Evolutionary conservation across 192 early-diverging fungal genomes (phyloP).

Genomic region (Phycomyces blakesleeanus): DNA sequence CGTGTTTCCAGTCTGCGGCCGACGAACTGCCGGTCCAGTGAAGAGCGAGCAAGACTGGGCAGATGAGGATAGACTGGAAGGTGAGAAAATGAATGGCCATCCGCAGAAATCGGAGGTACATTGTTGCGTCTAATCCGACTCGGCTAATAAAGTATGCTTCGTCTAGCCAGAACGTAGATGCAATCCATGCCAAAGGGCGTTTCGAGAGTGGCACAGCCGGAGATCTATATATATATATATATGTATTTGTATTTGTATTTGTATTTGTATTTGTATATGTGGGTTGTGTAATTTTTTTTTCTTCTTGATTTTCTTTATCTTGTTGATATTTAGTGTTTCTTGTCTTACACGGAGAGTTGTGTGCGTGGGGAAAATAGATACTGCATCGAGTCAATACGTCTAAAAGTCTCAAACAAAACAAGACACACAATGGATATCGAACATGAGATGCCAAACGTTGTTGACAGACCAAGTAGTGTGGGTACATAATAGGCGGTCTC

Average conservation of each 20-base stretch:
- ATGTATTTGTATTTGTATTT: too few relatives aligned
- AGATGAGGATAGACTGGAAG: slow-evolving; percentile 39
- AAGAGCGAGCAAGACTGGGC: slow-evolving; percentile 46
- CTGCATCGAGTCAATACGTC: slow-evolving; percentile 44
- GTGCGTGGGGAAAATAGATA: slow-evolving; percentile 48
- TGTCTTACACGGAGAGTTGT: slow-evolving; percentile 38
- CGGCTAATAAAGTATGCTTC: slow-evolving; percentile 52
- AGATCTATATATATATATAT: slow-evolving; percentile 30
- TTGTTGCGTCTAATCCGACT: slow-evolving; percentile 57
- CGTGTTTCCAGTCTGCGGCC: slow-evolving; percentile 13
- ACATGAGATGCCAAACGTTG: slow-evolving; percentile 48
- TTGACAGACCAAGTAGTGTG: slow-evolving; percentile 47
- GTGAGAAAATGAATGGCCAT: slow-evolving; percentile 54
- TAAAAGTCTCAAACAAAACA: slow-evolving; percentile 47
- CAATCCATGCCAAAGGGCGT: slow-evolving; percentile 49
- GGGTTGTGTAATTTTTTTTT: neutral
- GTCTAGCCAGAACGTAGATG: slow-evolving; percentile 34
- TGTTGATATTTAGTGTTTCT: too few relatives aligned
- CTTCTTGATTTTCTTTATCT: slow-evolving; percentile 3
- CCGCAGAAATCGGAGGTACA: slow-evolving; percentile 58
- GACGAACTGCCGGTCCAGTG: slow-evolving; percentile 35
- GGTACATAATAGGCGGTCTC: slow-evolving; percentile 42
- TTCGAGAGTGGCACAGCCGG: slow-evolving; percentile 45
- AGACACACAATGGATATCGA: slow-evolving; percentile 43
- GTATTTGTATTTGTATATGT: too few relatives aligned